phyloP scores from a whole-genome alignment of 2,329 filamentous ascomycete species.

The Talaromyces rugulosus region DNA sequence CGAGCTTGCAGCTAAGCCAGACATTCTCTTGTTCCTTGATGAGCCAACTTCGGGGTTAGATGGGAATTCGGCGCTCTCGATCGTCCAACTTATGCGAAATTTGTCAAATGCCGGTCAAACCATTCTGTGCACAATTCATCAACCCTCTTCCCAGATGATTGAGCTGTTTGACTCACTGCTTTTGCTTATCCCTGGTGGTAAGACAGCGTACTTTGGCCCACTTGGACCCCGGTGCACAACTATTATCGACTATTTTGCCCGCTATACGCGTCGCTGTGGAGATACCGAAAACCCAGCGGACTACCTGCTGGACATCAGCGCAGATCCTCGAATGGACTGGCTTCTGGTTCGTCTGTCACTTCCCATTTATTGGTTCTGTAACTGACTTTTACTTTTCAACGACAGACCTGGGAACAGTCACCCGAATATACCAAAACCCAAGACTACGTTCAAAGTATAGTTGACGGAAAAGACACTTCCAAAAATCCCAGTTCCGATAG shows the following conservation, averaged over 20 bases:
- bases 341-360: neutral
- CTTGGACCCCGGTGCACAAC: conserved; percentile 67
- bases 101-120: conserved; percentile 53
- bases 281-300: conserved; percentile 69
- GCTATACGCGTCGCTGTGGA: conserved; percentile 59
- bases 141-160: conserved; percentile 53
- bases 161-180: conserved; percentile 66
- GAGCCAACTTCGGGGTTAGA: conserved; percentile 61
- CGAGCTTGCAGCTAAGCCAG: conserved; percentile 54
- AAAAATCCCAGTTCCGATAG: no score
- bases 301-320: conserved; percentile 17
- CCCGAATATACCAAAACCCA: no score
- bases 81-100: conserved; percentile 59
- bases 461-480: no score
- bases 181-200: conserved; percentile 71
- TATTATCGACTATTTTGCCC: conserved; percentile 71
- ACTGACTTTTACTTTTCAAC: no score
- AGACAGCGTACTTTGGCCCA: conserved; percentile 76
- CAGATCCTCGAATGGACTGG: neutral
- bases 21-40: conserved; percentile 59
- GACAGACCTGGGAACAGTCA: no score
- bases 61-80: conserved; percentile 60
- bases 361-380: no score
- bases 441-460: no score
- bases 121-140: conserved; percentile 54